phyloP scores from a whole-genome alignment of 2,329 filamentous ascomycete genomes.

The Curvularia sp. region DNA sequence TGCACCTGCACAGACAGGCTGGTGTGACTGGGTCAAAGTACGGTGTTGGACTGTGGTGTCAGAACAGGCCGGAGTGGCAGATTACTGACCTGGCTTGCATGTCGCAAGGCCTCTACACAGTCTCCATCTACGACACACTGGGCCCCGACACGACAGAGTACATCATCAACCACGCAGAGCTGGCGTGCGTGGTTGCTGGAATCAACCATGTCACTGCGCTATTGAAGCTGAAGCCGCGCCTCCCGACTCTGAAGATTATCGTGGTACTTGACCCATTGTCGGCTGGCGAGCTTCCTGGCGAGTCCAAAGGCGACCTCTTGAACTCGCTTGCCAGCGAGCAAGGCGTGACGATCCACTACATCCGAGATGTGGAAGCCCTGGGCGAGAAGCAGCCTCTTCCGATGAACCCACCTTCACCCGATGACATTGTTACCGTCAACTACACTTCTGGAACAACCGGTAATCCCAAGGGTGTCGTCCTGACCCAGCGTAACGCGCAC shows the following conservation, averaged over 20 bases:
- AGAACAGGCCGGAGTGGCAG: slow-evolving; percentile 90
- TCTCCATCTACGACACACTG: slow-evolving; percentile 95
- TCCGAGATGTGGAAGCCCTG: slow-evolving; percentile 80
- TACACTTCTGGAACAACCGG: slow-evolving; percentile 89
- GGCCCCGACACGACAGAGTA: slow-evolving; percentile 91
- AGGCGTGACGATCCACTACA: slow-evolving; percentile 79
- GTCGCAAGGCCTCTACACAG: slow-evolving; percentile 85
- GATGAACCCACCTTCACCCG: slow-evolving; percentile 72
- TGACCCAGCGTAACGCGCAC: slow-evolving; percentile 83
- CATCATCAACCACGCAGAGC: slow-evolving; percentile 88
- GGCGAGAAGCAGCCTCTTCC: slow-evolving; percentile 74
- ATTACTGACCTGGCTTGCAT: slow-evolving; percentile 84
- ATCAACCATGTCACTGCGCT: slow-evolving; percentile 81
- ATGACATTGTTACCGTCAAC: slow-evolving; percentile 87
- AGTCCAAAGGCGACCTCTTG: slow-evolving; percentile 81
- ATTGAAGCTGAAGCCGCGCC: slow-evolving; percentile 77
- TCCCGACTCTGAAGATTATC: slow-evolving; percentile 85
- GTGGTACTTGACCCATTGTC: slow-evolving; percentile 85
- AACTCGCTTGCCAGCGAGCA: slow-evolving; percentile 75
- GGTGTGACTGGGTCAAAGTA: slow-evolving; percentile 71
- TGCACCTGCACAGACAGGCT: slow-evolving; percentile 77
- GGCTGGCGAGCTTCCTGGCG: slow-evolving; percentile 74
- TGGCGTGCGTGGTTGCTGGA: slow-evolving; percentile 78
- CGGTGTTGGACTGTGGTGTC: slow-evolving; percentile 83
- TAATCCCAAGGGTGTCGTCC: slow-evolving; percentile 79